Conservation (phyloP, 2,329 filamentous ascomycete species). For the Phialophora tarda region DNA sequence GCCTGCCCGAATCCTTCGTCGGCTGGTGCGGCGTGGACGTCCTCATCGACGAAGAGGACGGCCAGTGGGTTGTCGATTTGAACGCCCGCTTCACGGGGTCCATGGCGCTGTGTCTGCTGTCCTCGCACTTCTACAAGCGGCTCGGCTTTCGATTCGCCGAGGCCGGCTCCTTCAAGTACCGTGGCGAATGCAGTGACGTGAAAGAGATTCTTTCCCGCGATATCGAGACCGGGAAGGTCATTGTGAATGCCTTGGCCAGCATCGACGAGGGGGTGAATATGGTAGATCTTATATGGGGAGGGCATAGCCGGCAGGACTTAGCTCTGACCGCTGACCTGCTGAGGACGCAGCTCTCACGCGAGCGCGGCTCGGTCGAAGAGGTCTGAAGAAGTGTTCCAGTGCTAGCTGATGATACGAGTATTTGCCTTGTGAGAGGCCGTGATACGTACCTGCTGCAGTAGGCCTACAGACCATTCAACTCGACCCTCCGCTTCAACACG, state of each 20-base stretch:
- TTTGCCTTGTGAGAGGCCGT: background rate
- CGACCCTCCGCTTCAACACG: conserved; percentile 53
- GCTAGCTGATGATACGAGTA: background rate
- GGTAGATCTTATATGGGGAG: conserved; percentile 5
- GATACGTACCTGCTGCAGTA: background rate
- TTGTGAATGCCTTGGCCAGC: background rate
- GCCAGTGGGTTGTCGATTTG: background rate
- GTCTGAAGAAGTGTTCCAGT: background rate
- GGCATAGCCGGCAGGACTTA: background rate
- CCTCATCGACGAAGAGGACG: conserved; percentile 3
- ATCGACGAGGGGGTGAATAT: background rate
- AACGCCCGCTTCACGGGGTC: conserved; percentile 1
- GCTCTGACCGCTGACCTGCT: background rate
- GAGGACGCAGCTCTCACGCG: background rate
- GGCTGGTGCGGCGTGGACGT: conserved; percentile 3
- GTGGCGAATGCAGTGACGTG: background rate
- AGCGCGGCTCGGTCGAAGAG: background rate
- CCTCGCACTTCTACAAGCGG: conserved; percentile 3
- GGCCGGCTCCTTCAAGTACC: background rate
- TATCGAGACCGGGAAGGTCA: background rate
- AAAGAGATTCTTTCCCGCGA: background rate
- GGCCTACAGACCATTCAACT: conserved; percentile 43
- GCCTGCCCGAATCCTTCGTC: background rate
- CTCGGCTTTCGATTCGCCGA: conserved; percentile 4
- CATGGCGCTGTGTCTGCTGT: background rate